phyloP scores from a whole-genome alignment of 768 basidiomycete genomes.

The Collybia nuda region DNA sequence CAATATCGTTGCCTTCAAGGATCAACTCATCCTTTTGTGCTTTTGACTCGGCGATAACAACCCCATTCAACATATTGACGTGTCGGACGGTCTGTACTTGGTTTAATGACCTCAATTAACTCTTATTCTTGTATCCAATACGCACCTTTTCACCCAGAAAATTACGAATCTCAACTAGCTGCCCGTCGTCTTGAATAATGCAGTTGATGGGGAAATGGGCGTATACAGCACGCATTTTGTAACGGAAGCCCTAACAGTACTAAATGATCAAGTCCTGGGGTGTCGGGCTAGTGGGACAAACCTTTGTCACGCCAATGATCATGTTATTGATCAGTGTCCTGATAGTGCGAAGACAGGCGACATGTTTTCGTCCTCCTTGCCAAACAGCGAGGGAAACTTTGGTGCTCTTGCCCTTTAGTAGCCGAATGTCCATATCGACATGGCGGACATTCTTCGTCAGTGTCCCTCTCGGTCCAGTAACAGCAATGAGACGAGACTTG shows the following conservation, averaged over 20 bases:
- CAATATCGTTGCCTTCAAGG: slow-evolving; percentile 92
- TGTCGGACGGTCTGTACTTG: slow-evolving; percentile 79
- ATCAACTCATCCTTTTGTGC: slow-evolving; percentile 94
- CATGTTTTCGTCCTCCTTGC: slow-evolving; percentile 98
- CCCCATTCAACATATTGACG: slow-evolving; percentile 90
- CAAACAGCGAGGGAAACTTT: slow-evolving; percentile 92
- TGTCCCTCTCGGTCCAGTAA: slow-evolving; percentile 90
- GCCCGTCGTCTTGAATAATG: slow-evolving; percentile 81
- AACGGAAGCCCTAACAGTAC: slow-evolving; percentile 85
- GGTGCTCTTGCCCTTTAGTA: slow-evolving; percentile 75
- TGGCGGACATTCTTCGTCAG: slow-evolving; percentile 92
- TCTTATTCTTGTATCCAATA: not conserved
- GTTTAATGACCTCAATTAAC: not conserved
- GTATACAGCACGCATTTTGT: slow-evolving; percentile 99
- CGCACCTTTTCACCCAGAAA: slow-evolving; percentile 91
- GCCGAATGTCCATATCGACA: slow-evolving; percentile 90
- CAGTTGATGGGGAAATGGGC: slow-evolving; percentile 99
- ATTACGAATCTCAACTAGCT: slow-evolving; percentile 85
- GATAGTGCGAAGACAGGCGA: slow-evolving; percentile 97
- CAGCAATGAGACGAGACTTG: slow-evolving; percentile 90
- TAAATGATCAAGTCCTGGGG: not conserved
- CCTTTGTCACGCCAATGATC: slow-evolving; percentile 97
- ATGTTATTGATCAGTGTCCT: slow-evolving; percentile 95
- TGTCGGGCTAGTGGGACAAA: slow-evolving; percentile 22
- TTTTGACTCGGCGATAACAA: slow-evolving; percentile 81